A percentile compares a stretch with the other conserved stretches of the same genome.
phyloP scores from a whole-genome alignment of 2,329 filamentous ascomycete genomes.

The Neopestalotiopsis clavispora region DNA sequence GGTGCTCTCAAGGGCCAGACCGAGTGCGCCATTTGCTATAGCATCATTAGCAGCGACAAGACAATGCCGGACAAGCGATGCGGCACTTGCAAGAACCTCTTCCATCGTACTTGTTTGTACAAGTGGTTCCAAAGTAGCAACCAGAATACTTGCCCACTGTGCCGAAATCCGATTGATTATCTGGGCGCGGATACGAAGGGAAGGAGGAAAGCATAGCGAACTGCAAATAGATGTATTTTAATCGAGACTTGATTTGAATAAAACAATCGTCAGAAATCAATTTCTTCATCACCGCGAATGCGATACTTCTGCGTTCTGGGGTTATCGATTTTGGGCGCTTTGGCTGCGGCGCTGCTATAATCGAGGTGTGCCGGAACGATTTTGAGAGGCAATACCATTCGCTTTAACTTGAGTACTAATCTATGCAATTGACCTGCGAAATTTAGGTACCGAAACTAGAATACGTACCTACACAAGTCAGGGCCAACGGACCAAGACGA shows the following conservation, averaged over 20 bases:
- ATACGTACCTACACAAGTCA: background rate
- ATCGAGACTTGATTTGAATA: background rate
- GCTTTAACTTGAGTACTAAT: no score
- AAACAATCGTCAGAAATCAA: no score
- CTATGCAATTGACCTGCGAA: no score
- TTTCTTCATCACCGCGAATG: no score
- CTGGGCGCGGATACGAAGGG: constrained; percentile 34
- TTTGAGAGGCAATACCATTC: no score
- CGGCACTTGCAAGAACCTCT: constrained; percentile 89
- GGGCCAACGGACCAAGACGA: background rate
- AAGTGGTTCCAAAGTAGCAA: constrained; percentile 97
- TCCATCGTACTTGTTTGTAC: constrained; percentile 88
- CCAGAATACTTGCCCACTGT: constrained; percentile 89
- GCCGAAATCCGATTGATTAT: constrained; percentile 83
- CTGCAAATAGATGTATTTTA: background rate
- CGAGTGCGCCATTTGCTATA: constrained; percentile 97
- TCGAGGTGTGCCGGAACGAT: no score
- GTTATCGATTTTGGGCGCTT: no score
- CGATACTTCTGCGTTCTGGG: no score
- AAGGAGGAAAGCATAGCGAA: constrained; percentile 23
- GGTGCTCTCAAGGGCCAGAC: constrained; percentile 90
- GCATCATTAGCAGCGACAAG: constrained; percentile 86
- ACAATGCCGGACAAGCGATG: constrained; percentile 92
- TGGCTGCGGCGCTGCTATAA: no score
- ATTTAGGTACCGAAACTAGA: no score